Percentiles rank a stretch among this genome's conserved stretches.
Conservation (phyloP, 2,329 filamentous ascomycete species). For the Fusarium humuli region DNA sequence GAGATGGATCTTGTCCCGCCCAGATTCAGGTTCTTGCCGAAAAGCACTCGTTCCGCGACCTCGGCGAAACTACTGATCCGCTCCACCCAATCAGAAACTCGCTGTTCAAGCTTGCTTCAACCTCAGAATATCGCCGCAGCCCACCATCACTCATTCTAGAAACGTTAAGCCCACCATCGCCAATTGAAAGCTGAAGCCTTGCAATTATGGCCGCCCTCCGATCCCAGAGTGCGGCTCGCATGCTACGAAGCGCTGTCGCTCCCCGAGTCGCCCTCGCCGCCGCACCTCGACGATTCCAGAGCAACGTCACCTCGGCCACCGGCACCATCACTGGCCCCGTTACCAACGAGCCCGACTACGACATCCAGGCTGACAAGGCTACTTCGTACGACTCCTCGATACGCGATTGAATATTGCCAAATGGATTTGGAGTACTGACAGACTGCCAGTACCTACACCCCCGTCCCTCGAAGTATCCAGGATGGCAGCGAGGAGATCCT, state of each 20-base stretch:
- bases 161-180: constrained; percentile 25
- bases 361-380: constrained; percentile 83
- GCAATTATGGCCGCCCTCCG: constrained; percentile 74
- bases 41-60: constrained; percentile 60
- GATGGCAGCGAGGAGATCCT: constrained; percentile 87
- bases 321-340: constrained; percentile 53
- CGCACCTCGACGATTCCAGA: constrained; percentile 66
- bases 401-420: constrained; percentile 8
- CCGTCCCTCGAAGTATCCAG: constrained; percentile 88
- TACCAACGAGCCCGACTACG: constrained; percentile 83
- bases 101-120: constrained; percentile 47
- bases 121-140: constrained; percentile 47
- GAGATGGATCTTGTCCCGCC: constrained; percentile 44
- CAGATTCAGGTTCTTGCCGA: constrained; percentile 52
- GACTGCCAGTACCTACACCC: constrained; percentile 80
- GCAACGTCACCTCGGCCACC: constrained; percentile 60
- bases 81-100: constrained; percentile 56
- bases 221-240: constrained; percentile 62
- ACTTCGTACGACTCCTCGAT: constrained; percentile 75
- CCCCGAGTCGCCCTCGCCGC: constrained; percentile 55
- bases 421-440: constrained; percentile 35
- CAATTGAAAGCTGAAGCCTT: constrained; percentile 46
- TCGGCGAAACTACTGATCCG: constrained; percentile 59
- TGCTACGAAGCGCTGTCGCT: constrained; percentile 62
- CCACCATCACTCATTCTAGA: constrained; percentile 43